Base-by-base conservation (phyloP, 805 yeast species). In the Spathaspora gorwiae region DNA sequence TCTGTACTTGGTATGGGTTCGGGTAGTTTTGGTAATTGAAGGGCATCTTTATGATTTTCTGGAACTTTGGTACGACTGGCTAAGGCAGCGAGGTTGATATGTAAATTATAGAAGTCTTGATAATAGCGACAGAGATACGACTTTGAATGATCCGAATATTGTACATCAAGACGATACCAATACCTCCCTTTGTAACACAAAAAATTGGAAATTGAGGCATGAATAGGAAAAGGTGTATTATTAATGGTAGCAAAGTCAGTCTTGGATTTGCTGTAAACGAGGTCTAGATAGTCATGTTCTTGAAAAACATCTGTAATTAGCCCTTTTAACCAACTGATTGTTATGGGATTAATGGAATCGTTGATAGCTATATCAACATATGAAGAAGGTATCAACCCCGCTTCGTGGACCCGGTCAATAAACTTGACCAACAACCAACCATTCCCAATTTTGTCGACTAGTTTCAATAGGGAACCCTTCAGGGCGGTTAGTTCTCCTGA, bases 401-500 rank as follows among this genome's bases (percentile, higher is more conserved):
- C 73, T 4, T 56, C 59, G 5, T 65, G 58, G 29, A 76, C 46
- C 47, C 71, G 65, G 36, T 76, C 78, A 31, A 80, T 69, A n/a
- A 78, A 73, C 55, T 79, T 78, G 7, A 78, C 84, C 37, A 78
- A 56, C 2, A 79, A 57, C 81, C 83, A 78, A 1, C 83, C 84
- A 52, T 74, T 72, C 1, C 74, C 74, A 36, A 65, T 68, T 35
- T 74, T 59, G 42, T 74, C 74, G 5, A 79, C 48, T 15, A 80
- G 57, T 53, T 76, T 79, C 26, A 80, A 59, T 13, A 78, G 71
- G 47, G 78, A 84, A 10, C 83, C 83, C 35, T 70, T 71, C 2
- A 61, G 57, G 1, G 78, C 65, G 1, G 72, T 52, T 7, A 80
- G 57, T 52, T 80, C 85, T 38, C 65, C 62, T 5, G 54, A 48